Conservation (phyloP, 176 grass and related monocot species). For the Eragrostis curvula region DNA sequence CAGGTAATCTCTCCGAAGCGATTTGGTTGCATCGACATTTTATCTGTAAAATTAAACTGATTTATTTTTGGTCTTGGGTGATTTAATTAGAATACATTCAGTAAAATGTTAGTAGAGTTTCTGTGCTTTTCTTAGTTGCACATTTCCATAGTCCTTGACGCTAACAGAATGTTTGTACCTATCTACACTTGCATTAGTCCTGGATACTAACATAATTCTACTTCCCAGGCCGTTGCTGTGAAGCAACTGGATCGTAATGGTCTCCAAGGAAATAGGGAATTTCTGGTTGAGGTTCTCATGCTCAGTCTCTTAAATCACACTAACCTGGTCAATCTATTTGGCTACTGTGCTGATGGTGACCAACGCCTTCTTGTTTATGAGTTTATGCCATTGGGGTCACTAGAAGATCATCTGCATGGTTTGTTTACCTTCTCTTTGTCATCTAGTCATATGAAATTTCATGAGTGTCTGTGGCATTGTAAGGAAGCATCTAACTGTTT, state of each 20-base stretch:
- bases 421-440: conserved; percentile 46
- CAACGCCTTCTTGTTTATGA: conserved; percentile 94
- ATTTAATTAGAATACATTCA: conserved; percentile 21
- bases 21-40: conserved; percentile 8
- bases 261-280: conserved; percentile 92
- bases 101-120: conserved; percentile 33
- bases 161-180: background rate
- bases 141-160: background rate
- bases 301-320: conserved; percentile 87
- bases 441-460: conserved; percentile 37
- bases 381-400: conserved; percentile 93
- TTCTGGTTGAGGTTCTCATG: conserved; percentile 94
- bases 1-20: conserved; percentile 52
- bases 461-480: conserved; percentile 10
- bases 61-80: background rate
- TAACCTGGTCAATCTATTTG: conserved; percentile 89
- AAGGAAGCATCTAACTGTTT: conserved; percentile 17
- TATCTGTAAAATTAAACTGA: conserved; percentile 9
- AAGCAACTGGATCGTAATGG: conserved; percentile 92
- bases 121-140: background rate
- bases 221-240: conserved; percentile 75
- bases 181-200: conserved; percentile 8
- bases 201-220: conserved; percentile 37
- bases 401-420: conserved; percentile 97
- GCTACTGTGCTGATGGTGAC: conserved; percentile 92